phyloP scores from a whole-genome alignment of 768 basidiomycete species.

The Lentinus tigrinus region DNA sequence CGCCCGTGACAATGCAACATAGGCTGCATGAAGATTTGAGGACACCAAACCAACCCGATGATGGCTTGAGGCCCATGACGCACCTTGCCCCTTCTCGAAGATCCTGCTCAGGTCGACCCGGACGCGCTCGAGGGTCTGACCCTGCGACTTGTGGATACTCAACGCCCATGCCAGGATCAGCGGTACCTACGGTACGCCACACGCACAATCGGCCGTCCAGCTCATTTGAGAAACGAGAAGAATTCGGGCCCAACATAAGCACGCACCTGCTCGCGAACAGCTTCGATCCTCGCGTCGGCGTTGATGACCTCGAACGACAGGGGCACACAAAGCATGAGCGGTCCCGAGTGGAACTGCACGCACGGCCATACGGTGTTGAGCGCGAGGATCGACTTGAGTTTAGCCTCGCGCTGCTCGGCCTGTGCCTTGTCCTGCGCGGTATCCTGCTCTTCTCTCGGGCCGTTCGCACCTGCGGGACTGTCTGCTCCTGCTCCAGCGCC shows the following conservation, averaged over 20 bases:
- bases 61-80: neutral
- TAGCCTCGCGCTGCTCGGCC: slow-evolving; percentile 4
- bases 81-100: slow-evolving; percentile 83
- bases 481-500: neutral
- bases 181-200: slow-evolving; percentile 44
- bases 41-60: neutral
- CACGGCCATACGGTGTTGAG: slow-evolving; percentile 49
- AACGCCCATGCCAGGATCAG: slow-evolving; percentile 84
- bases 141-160: slow-evolving; percentile 88
- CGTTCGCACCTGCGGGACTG: neutral
- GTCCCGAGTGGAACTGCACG: slow-evolving; percentile 54
- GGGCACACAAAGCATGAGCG: slow-evolving; percentile 48
- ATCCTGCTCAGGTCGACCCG: slow-evolving; percentile 72
- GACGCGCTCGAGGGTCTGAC: slow-evolving; percentile 83
- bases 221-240: too few relatives aligned
- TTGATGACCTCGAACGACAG: slow-evolving; percentile 64
- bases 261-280: slow-evolving; percentile 57
- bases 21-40: slow-evolving; percentile 39
- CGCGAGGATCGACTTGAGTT: slow-evolving; percentile 18
- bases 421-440: neutral
- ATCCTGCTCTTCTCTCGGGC: neutral
- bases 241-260: neutral
- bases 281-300: slow-evolving; percentile 57
- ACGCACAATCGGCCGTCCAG: neutral
- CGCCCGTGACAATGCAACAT: slow-evolving; percentile 73